Evolutionary conservation across 768 basidiomycete genomes (phyloP), one percentile per base, ranked within the genome.

Genomic region (Austroboletus eburneus): DNA sequence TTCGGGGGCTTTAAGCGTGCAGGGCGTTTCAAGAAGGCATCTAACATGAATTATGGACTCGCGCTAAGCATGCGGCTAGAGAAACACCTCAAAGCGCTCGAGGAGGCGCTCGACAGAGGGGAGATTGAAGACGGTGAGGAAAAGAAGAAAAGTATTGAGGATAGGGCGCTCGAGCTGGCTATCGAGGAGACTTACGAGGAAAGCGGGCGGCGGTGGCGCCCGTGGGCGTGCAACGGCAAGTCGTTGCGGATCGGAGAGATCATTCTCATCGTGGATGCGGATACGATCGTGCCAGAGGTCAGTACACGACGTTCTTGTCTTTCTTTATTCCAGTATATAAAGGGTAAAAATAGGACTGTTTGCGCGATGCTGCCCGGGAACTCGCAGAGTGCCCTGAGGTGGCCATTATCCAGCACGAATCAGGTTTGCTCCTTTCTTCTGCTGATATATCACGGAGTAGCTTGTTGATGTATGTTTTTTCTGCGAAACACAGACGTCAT

Each of bases 11-110:
- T 63, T 42, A 69, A 64, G 17, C 67, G 71, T 25, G 63, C 85
- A 0, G 91, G 91, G 14, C 77, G 91, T 13, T 95, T 95, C 79
- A 94, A 95, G 73, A 95, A 95, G 65, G 90, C 91, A 2, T 84
- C 82, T 25, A 95, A 95, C 65, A 85, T 93, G 85, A 94, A 93
- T 62, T 91, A 85, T 57, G 89, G 80, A 3, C 63, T 77, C 17
- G 69, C 64, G 16, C 54, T 77, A 3, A 72, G 70, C 1, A 62
- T 75, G 17, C 66, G 71, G 27, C 42, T 65, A 37, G 64, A 65
- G 42, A 55, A 52, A 18, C 54, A 68, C 42, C 63, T 76, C 59
- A 66, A 69, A 41, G 59, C 56, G 83, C 51, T 89, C 18, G 70
- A 72, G 9, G 67, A 65, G 44, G 46, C 74, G 70, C 59, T 72